A percentile compares a stretch with the other conserved stretches of the same genome.
phyloP scores from a whole-genome alignment of 1,284 basidiomycete species.

The Rhizoctonia solani region DNA sequence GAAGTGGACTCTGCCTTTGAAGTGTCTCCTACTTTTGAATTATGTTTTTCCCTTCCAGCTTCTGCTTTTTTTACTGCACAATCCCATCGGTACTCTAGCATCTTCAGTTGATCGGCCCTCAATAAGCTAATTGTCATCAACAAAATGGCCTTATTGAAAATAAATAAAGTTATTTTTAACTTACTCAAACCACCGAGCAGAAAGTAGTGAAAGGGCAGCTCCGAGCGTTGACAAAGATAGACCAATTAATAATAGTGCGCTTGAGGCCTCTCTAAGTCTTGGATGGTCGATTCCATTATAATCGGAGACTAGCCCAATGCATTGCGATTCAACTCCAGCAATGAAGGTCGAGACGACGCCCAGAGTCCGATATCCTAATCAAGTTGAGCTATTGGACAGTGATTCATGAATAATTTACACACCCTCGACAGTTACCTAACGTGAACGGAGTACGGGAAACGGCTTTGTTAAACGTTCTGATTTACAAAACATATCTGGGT shows the following conservation, averaged over 20 bases:
- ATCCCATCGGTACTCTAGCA: conserved; percentile 22
- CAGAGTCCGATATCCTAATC: conserved; percentile 13
- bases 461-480: no score
- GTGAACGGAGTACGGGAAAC: no score
- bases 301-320: conserved; percentile 1
- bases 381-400: no score
- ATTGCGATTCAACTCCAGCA: conserved; percentile 24
- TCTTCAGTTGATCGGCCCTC: not conserved
- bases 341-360: conserved; percentile 31
- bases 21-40: not conserved
- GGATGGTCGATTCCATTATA: not conserved
- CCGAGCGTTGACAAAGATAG: conserved; percentile 21
- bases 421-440: no score
- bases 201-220: conserved; percentile 9
- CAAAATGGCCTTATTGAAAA: not conserved
- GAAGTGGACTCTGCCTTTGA: not conserved
- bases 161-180: not conserved
- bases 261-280: not conserved
- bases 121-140: conserved; percentile 1
- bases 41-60: not conserved
- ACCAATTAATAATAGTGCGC: conserved; percentile 23
- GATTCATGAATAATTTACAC: no score
- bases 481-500: no score
- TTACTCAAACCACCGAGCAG: conserved; percentile 31
- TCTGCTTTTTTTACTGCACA: not conserved